Percentiles rank a stretch among this genome's conserved stretches.
Conservation (phyloP, 2,329 filamentous ascomycete genomes). For the Tolypocladium endophyticum region DNA sequence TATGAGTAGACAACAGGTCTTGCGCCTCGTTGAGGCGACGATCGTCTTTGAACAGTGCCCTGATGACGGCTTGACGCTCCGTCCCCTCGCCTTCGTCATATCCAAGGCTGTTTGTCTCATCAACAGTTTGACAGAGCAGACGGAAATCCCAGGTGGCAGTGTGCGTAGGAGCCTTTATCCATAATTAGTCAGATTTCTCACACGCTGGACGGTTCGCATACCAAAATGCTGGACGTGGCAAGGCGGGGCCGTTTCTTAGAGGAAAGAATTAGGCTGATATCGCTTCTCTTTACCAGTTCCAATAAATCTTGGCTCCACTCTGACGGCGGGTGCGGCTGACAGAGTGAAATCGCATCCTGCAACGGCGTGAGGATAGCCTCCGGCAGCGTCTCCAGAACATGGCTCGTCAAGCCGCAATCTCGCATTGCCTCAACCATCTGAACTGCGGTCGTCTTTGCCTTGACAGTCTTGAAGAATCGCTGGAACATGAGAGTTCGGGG, state of each 20-base stretch:
- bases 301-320: slow-evolving; percentile 65
- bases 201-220: slow-evolving; percentile 16
- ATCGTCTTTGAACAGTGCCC: slow-evolving; percentile 84
- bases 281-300: slow-evolving; percentile 68
- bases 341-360: slow-evolving; percentile 74
- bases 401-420: slow-evolving; percentile 53
- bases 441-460: slow-evolving; percentile 37
- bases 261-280: slow-evolving; percentile 59
- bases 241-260: slow-evolving; percentile 20
- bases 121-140: slow-evolving; percentile 59
- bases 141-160: slow-evolving; percentile 64
- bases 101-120: slow-evolving; percentile 47
- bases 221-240: slow-evolving; percentile 28
- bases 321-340: slow-evolving; percentile 70
- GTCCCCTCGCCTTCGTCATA: slow-evolving; percentile 74
- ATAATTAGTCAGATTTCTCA: neutral
- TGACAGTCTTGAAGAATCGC: slow-evolving; percentile 52
- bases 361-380: slow-evolving; percentile 73
- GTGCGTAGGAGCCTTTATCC: slow-evolving; percentile 46
- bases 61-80: slow-evolving; percentile 73
- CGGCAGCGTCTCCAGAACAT: slow-evolving; percentile 71
- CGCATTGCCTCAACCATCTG: slow-evolving; percentile 67
- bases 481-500: slow-evolving; percentile 62
- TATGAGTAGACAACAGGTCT: slow-evolving; percentile 74
- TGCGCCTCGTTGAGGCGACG: slow-evolving; percentile 80